phyloP scores from a whole-genome alignment of 768 basidiomycete genomes.

The Boletus bicolor region DNA sequence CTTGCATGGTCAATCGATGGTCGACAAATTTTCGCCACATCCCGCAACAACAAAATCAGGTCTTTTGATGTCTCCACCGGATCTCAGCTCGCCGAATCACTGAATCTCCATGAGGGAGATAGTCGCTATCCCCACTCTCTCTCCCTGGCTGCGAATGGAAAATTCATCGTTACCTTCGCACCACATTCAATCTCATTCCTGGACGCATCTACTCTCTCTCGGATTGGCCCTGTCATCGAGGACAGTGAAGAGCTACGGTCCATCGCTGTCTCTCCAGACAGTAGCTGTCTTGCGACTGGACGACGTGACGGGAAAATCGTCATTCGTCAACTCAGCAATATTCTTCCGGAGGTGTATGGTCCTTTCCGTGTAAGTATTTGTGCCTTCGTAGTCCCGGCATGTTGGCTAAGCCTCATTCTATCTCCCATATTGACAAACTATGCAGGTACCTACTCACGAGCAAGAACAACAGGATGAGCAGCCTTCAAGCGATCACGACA shows the following conservation, averaged over 20 bases:
- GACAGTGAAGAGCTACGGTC: background rate
- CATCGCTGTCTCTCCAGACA: background rate
- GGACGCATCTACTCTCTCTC: background rate
- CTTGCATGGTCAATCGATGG: background rate
- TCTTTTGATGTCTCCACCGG: background rate
- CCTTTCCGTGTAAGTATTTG: background rate
- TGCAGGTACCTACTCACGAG: background rate
- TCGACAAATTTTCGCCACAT: background rate
- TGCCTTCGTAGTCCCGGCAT: background rate
- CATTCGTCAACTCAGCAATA: background rate
- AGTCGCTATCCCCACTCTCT: background rate
- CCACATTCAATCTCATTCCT: background rate
- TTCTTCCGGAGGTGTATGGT: background rate
- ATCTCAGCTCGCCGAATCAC: background rate
- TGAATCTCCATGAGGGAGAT: background rate
- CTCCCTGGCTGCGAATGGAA: background rate
- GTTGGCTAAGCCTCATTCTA: no score
- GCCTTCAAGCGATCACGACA: background rate
- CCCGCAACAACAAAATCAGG: background rate
- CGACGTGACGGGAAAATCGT: background rate
- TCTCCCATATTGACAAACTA: no score
- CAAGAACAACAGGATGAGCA: background rate
- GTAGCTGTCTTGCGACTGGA: background rate
- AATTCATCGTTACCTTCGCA: background rate
- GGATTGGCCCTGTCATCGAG: background rate